These are phyloP conservation scores for Paracoccidioides lutzii DNA, from an alignment of 2,329 filamentous ascomycete species.

Conservation along the genomic window DNA sequence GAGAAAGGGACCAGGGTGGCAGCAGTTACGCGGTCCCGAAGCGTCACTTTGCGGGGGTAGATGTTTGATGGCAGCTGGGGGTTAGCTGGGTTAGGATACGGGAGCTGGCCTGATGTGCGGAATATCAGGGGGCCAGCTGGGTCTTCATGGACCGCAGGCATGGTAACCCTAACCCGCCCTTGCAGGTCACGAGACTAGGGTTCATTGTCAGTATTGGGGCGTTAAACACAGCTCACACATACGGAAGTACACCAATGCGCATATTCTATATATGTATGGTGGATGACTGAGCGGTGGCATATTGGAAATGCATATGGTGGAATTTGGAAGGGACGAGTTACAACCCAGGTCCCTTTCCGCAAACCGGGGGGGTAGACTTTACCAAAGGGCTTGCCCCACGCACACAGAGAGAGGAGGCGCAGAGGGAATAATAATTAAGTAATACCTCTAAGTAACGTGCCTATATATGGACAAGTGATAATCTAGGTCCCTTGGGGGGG, in stretches of 20 bases:
- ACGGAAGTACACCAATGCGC: not conserved
- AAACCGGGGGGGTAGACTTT: not conserved
- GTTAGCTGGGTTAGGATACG: slow-evolving; percentile 50
- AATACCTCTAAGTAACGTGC: too few relatives aligned
- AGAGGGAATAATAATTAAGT: not conserved
- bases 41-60: slow-evolving; percentile 60
- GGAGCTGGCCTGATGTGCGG: slow-evolving; percentile 52
- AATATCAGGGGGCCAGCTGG: slow-evolving; percentile 58
- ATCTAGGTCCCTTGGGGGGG: not conserved
- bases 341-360: not conserved
- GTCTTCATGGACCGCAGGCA: slow-evolving; percentile 71
- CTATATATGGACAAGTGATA: not conserved
- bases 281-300: too few relatives aligned
- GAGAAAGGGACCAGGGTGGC: slow-evolving; percentile 75
- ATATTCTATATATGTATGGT: too few relatives aligned
- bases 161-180: slow-evolving; percentile 23
- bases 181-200: slow-evolving; percentile 12
- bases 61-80: slow-evolving; percentile 57
- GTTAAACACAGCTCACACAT: not conserved
- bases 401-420: not conserved
- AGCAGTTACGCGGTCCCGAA: slow-evolving; percentile 70
- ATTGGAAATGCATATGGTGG: too few relatives aligned
- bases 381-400: not conserved
- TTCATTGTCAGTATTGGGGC: not conserved
- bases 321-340: too few relatives aligned